Base-by-base conservation (phyloP, 2,329 filamentous ascomycete genomes). In the Fusarium acutatum region DNA sequence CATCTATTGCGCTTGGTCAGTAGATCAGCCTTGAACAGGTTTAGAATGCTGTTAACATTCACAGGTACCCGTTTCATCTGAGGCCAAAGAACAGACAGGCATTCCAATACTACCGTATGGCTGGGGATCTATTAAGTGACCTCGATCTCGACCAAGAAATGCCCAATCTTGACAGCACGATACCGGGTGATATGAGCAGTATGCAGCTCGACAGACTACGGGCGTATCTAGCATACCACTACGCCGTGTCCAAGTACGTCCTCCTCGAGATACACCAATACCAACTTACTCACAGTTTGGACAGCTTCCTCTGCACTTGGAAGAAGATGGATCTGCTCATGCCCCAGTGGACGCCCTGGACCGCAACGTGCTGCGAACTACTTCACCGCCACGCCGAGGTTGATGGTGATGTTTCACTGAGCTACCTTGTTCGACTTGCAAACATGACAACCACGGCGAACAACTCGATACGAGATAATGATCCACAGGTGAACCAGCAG, bases 1-100 rank as follows among this genome's bases (percentile, higher is more conserved):
- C 32, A 84, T 90, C 11, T 91, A 91, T 69, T 85, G 87, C 56
- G 82, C 85, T 24, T 91, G 89, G 89, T 90, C 79, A 72, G 82
- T 64, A 32, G 7, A 28, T 15, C 10, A 30, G 24, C 14, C 7
- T 11, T 26, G 11, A 7, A 13, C n/a, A 10, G 24, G 32, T 13
- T 14, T 12, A 15, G 7, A 13, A n/a, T 6, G n/a, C 43, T 7
- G 6, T 35, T 69, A 37, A 40, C 18, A 28, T 43, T 64, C 12
- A 41, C 58, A 88, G 87, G 87, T 88, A 88, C 56, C 88, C 87
- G 1, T 88, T 87, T 41, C 87, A 89, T 66, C 80, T 89, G 20
- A 81, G 87, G 2, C 87, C 87, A 5, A 88, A 83, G 65, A 87
- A 84, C 69, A 86, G 80, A 67, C 86, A 88, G 43, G 80, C 83